These are phyloP conservation scores for Laetiporus sulphureus DNA, from an alignment of 1,284 basidiomycete genomes.

Conservation along the genomic window DNA sequence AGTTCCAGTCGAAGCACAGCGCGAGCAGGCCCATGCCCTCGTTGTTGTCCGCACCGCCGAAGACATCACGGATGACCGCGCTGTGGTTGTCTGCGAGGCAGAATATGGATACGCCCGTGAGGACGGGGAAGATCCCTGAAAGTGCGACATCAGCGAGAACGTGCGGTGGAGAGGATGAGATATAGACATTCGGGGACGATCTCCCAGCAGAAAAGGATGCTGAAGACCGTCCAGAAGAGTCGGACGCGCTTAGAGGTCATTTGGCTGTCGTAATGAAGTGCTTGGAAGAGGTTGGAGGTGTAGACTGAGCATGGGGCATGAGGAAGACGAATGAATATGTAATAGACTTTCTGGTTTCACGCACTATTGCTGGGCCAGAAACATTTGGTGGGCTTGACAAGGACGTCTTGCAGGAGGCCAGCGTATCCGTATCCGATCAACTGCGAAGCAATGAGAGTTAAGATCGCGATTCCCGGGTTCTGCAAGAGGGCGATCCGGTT, in stretches of 20 bases:
- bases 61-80: constrained; percentile 52
- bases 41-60: constrained; percentile 41
- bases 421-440: constrained; percentile 21
- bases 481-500: neutral
- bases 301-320: neutral
- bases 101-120: constrained; percentile 53
- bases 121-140: constrained; percentile 23
- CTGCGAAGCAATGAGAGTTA: constrained; percentile 18
- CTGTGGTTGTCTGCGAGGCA: constrained; percentile 47
- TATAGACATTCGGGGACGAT: constrained; percentile 36
- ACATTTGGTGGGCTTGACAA: constrained; percentile 28
- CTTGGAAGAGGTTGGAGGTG: constrained; percentile 44
- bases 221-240: constrained; percentile 50
- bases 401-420: constrained; percentile 31
- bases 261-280: constrained; percentile 43
- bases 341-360: neutral
- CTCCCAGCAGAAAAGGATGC: constrained; percentile 38
- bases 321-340: too few species aligned
- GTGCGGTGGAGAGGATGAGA: constrained; percentile 1
- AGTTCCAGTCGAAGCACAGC: constrained; percentile 53
- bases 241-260: constrained; percentile 42
- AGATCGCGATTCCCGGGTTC: constrained; percentile 30
- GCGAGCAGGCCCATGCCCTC: constrained; percentile 43
- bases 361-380: constrained; percentile 16
- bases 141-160: too few species aligned